phyloP scores from a whole-genome alignment of 805 yeast genomes.

The Wickerhamiella nectarea region DNA sequence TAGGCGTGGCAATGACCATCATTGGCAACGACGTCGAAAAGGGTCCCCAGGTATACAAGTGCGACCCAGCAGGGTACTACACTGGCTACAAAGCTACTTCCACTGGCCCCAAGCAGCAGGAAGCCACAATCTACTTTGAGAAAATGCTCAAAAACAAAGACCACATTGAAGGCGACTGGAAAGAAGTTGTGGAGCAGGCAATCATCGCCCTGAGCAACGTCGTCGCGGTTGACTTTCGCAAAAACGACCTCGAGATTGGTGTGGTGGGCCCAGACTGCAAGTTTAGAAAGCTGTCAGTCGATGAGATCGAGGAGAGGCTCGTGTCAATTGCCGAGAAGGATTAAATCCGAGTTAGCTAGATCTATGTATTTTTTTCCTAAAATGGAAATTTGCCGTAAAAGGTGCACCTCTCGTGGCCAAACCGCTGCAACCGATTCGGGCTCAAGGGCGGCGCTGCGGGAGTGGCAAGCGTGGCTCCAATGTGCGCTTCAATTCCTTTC shows the following conservation, averaged over 20 bases:
- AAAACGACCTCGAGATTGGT: constrained; percentile 87
- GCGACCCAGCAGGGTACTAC: constrained; percentile 96
- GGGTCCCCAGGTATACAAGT: constrained; percentile 83
- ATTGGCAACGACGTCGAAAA: constrained; percentile 75
- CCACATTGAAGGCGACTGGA: constrained; percentile 69
- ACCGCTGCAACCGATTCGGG: too few species aligned
- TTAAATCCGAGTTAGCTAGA: constrained; percentile 30
- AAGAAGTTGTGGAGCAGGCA: constrained; percentile 75
- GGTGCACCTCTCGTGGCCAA: too few species aligned
- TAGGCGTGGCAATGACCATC: constrained; percentile 86
- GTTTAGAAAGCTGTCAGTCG: constrained; percentile 61
- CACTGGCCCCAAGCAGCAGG: constrained; percentile 96
- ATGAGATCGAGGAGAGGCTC: constrained; percentile 88
- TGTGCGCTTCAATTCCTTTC: too few species aligned
- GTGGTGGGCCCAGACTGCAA: constrained; percentile 54
- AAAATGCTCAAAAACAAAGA: constrained; percentile 73
- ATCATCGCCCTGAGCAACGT: constrained; percentile 76
- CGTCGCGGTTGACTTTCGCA: constrained; percentile 83
- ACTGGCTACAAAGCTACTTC: constrained; percentile 84
- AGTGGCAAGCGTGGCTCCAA: too few species aligned
- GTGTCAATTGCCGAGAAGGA: constrained; percentile 95
- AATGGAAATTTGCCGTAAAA: too few species aligned
- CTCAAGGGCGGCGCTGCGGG: too few species aligned
- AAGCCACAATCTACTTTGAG: constrained; percentile 77
- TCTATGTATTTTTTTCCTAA: too few species aligned